Base-by-base conservation (phyloP, 73 alveolate species). In the Stentor coeruleus region DNA sequence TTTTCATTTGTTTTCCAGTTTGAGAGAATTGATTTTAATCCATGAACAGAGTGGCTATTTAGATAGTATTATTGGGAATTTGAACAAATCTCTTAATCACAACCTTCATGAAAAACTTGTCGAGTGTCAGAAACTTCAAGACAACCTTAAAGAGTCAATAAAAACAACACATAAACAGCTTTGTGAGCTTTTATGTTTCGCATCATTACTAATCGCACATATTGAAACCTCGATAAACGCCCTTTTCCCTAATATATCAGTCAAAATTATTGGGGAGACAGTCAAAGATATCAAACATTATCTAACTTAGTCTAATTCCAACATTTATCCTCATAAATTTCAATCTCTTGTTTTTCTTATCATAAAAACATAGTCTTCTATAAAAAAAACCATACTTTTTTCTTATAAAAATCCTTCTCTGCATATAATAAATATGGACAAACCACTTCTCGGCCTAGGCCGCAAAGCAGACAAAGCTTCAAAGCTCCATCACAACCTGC, bases 211-310 rank as follows among this genome's bases (percentile, higher is more conserved):
- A 28, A 66, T 66, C 37, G n/a, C 15, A 0, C n/a, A 28, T 2
- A 28, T 66, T 28, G 79, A 66, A 66, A 66, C 36, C 11, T 20
- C n/a, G 33, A 66, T 66, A 20, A 66, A 20, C 41, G 33, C n/a
- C 26, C 79, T 66, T 1, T 66, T 66, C 2, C 79, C 79, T 20
- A 20, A 20, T 20, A 33, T 66, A 28, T 66, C 79, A 11, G 79
- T 66, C 39, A 66, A 66, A 2, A 66, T 66, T 20, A 40, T 66
- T 26, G 79, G 79, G 0, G 79, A 66, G 33, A 33, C 33, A 33
- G 37, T 66, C 39, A 66, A 66, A 66, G 79, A 66, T 2, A 66
- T 66, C 33, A 66, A 66, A 2, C n/a, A 33, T 66, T 31, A 26
- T 28, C 33, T 66, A 66, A 20, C 20, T 14, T 66, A 20, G 37